Evolutionary conservation across 306 rosid genomes (phyloP).

Genomic region (Quercus dentata): DNA sequence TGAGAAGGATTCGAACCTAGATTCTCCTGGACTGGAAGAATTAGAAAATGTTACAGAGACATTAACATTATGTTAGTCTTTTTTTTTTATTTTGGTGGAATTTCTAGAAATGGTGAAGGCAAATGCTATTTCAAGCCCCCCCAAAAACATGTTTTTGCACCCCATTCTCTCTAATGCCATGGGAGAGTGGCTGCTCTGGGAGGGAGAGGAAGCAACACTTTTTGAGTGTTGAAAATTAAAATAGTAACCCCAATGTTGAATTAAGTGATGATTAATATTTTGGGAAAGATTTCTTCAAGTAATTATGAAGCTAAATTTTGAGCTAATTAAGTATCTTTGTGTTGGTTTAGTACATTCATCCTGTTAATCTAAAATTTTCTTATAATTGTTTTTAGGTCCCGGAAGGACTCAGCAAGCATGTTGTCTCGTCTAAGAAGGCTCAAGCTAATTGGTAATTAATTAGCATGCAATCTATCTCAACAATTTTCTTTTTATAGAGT

Average conservation of each 20-base stretch:
- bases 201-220: too few species aligned
- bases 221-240: too few species aligned
- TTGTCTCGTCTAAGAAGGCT: conserved; percentile 80
- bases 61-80: too few species aligned
- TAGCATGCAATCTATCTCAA: background rate
- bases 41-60: too few species aligned
- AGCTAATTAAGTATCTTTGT: background rate
- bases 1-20: too few species aligned
- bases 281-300: background rate
- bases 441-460: conserved; percentile 79
- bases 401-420: conserved; percentile 67
- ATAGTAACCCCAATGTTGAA: background rate
- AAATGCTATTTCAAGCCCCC: too few species aligned
- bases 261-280: background rate
- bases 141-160: too few species aligned
- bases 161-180: too few species aligned
- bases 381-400: conserved; percentile 58
- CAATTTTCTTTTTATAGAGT: background rate
- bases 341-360: background rate
- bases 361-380: background rate
- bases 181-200: too few species aligned
- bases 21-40: too few species aligned
- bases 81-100: too few species aligned
- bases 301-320: background rate
- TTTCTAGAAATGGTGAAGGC: background rate